Evolutionary conservation across 2,329 filamentous ascomycete genomes (phyloP).

Genomic region (Elsinoe fawcettii): DNA sequence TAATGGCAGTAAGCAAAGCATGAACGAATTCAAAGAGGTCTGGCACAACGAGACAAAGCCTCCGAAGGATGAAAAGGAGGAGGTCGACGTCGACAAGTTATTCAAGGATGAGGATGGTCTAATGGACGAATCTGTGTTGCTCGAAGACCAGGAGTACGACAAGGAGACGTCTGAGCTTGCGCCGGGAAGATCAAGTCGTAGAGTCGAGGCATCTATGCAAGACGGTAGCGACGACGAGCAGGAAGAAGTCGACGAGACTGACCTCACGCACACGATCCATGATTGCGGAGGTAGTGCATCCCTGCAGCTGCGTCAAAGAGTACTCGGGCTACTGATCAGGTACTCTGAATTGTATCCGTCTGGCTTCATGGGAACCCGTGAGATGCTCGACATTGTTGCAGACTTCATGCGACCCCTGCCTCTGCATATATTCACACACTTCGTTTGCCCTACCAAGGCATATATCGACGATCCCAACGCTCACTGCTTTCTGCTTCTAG

Average conservation of each 20-base stretch:
- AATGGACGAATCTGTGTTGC: constrained; percentile 53
- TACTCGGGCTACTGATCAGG: constrained; percentile 48
- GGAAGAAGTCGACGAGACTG: constrained; percentile 19
- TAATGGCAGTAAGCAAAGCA: constrained; percentile 48
- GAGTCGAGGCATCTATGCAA: neutral
- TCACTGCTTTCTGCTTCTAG: constrained; percentile 47
- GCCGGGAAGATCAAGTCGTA: neutral
- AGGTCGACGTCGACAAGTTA: constrained; percentile 35
- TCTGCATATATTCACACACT: constrained; percentile 49
- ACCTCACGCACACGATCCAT: constrained; percentile 13
- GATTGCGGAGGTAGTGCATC: constrained; percentile 44
- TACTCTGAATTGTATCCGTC: constrained; percentile 34
- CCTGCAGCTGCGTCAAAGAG: constrained; percentile 53
- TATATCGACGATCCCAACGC: constrained; percentile 29
- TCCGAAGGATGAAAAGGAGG: constrained; percentile 41
- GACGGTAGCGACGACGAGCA: constrained; percentile 27
- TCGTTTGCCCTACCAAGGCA: constrained; percentile 43
- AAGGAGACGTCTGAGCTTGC: constrained; percentile 23
- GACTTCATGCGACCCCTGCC: constrained; percentile 52
- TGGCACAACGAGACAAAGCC: constrained; percentile 58
- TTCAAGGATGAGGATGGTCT: constrained; percentile 54
- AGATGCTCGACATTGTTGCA: constrained; percentile 53
- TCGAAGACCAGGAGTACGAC: constrained; percentile 42
- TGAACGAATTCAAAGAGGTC: constrained; percentile 55
- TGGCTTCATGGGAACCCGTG: constrained; percentile 44